Conservation (phyloP, 192 early-diverging fungal genomes). For the Helicostylum pulchrum region DNA sequence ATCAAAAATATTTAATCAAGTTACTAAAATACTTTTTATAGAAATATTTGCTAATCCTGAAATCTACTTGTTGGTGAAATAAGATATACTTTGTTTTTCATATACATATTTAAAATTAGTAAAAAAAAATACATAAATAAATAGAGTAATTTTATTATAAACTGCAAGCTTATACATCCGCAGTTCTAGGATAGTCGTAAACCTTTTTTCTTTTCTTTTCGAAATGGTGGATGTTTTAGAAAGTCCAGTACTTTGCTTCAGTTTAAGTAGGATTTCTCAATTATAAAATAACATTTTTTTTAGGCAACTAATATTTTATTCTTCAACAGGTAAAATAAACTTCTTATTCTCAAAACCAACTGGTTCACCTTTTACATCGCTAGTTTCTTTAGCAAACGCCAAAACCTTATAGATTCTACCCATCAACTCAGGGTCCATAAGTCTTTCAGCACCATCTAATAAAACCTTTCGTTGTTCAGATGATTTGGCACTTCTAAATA, state of each 20-base stretch:
- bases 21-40: neutral
- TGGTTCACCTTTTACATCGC: neutral
- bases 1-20: neutral
- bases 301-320: no score
- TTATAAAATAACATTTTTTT: no score
- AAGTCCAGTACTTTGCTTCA: no score
- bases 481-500: slow-evolving; percentile 57
- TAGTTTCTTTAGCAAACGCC: slow-evolving; percentile 37
- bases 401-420: slow-evolving; percentile 85
- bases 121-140: neutral
- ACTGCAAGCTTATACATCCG: no score
- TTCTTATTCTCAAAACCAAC: neutral
- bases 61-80: neutral
- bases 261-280: no score
- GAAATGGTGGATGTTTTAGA: no score
- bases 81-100: neutral
- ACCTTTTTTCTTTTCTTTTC: no score
- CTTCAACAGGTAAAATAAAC: neutral
- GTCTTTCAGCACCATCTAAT: slow-evolving; percentile 66
- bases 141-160: neutral
- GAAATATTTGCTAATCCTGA: neutral
- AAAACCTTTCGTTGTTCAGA: slow-evolving; percentile 54
- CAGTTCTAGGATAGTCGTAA: no score
- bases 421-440: slow-evolving; percentile 78
- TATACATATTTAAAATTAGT: neutral